Conservation (phyloP, 768 basidiomycete species). For the Hypholoma sublateritium region DNA sequence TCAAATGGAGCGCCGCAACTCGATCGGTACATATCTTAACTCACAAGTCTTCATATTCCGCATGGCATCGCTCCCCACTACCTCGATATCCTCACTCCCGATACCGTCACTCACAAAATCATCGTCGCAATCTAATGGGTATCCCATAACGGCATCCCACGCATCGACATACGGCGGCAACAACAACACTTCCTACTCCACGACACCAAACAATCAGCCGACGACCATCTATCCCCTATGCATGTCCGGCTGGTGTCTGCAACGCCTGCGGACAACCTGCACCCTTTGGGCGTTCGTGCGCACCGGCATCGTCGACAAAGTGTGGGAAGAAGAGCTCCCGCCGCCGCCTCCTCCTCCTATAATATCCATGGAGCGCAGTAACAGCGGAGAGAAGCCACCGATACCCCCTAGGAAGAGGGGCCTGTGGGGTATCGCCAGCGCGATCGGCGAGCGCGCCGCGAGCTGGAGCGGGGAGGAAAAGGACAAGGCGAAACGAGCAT, state of each 20-base stretch:
- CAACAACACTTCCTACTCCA: slow-evolving; percentile 19
- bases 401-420: slow-evolving; percentile 63
- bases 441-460: slow-evolving; percentile 55
- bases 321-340: slow-evolving; percentile 85
- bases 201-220: slow-evolving; percentile 25
- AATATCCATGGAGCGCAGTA: slow-evolving; percentile 14
- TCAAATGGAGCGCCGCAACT: slow-evolving; percentile 18
- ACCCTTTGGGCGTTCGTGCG: slow-evolving; percentile 89
- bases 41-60: slow-evolving; percentile 71
- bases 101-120: slow-evolving; percentile 33
- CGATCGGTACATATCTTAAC: slow-evolving; percentile 27
- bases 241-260: slow-evolving; percentile 81
- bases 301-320: slow-evolving; percentile 74
- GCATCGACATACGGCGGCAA: slow-evolving; percentile 14
- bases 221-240: slow-evolving; percentile 78
- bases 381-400: slow-evolving; percentile 48
- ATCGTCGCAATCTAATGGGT: slow-evolving; percentile 23
- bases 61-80: slow-evolving; percentile 37
- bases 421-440: slow-evolving; percentile 69
- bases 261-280: slow-evolving; percentile 82
- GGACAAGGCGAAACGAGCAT: slow-evolving; percentile 37
- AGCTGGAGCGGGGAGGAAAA: slow-evolving; percentile 49
- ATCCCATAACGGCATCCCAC: slow-evolving; percentile 16
- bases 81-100: slow-evolving; percentile 33
- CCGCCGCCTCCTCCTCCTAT: slow-evolving; percentile 30